Percentiles rank a stretch among this genome's conserved stretches.
These are phyloP conservation scores for Albizia julibrissin DNA, from an alignment of 306 rosid species.

Conservation along the genomic window DNA sequence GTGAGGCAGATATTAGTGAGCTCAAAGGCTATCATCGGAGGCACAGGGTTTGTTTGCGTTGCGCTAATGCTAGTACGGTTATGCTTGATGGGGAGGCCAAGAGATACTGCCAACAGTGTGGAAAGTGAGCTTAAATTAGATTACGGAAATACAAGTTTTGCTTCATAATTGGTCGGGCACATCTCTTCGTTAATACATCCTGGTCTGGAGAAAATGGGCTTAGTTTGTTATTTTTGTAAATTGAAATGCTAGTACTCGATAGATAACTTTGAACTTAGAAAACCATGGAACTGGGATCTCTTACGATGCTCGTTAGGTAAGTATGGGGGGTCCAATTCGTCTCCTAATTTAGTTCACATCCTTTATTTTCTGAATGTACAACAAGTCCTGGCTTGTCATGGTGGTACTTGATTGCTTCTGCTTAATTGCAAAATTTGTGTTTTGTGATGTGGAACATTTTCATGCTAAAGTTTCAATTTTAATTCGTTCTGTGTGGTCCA, in stretches of 20 bases:
- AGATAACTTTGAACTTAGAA: background rate
- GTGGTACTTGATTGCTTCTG: no score
- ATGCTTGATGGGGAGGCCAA: slow-evolving; percentile 59
- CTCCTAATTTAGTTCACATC: no score
- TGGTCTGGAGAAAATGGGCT: background rate
- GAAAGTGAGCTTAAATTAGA: slow-evolving; percentile 62
- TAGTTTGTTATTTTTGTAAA: background rate
- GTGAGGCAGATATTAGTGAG: slow-evolving; percentile 76
- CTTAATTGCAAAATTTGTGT: no score
- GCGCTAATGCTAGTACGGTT: slow-evolving; percentile 76
- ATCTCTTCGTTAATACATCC: background rate
- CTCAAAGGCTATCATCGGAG: slow-evolving; percentile 90
- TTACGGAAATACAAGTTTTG: background rate
- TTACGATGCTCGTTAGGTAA: no score
- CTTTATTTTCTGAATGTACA: no score
- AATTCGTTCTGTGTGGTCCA: no score
- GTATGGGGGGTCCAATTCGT: no score
- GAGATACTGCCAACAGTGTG: slow-evolving; percentile 98
- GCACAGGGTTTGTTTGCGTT: slow-evolving; percentile 85
- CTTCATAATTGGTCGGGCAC: background rate
- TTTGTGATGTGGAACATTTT: no score
- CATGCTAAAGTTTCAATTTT: no score
- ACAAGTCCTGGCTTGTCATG: no score
- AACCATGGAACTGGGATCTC: background rate
- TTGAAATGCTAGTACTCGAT: background rate